Evolutionary conservation across 208 protist species (phyloP), one percentile per base, ranked within the genome.

Genomic region (Leishmania tarentolae): DNA sequence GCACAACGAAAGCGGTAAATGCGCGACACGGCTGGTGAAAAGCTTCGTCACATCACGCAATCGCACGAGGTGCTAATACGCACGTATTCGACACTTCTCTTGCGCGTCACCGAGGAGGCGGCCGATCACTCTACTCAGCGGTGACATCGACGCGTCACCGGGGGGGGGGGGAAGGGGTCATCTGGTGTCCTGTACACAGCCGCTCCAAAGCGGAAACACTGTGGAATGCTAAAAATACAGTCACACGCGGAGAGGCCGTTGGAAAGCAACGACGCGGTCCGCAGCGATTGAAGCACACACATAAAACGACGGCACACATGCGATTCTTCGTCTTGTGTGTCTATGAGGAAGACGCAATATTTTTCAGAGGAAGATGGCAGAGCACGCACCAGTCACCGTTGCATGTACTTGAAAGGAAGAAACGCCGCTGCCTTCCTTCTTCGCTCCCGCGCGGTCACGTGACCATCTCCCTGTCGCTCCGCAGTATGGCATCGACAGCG

Each of bases 401-500:
- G 40, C 3, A 56, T 24, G 19, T 9, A 13, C 40, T 31, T 56
- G 46, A 11, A 53, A 24, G 13, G 35, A 11, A 75, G 28, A 21
- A 53, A 35, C 42, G n/a, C 0, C 31, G n/a, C n/a, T 31, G 46
- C 50, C 47, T 28, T 9, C 35, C 31, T n/a, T 9, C 35, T 13
- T 44, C 11, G 24, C 40, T 0, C 7, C 24, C 28, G 24, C 76
- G 31, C 59, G 52, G 42, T 79, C 50, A 65, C 5, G 76, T 35
- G 5, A 31, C 61, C 40, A 35, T 7, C 24, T 77, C 79, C 42
- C 37, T 73, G 3, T 65, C 53, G 44, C 42, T 52, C 56, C 40
- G 53, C 78, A 92, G 17, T 52, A 96, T 88, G 24, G 82, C 56
- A 63, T 95, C 88, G 35, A 96, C 92, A 46, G 81, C 80, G 6